Evolutionary conservation across 1,139 yeast species (phyloP).

Genomic region (Debaryomycetaceae sp.): DNA sequence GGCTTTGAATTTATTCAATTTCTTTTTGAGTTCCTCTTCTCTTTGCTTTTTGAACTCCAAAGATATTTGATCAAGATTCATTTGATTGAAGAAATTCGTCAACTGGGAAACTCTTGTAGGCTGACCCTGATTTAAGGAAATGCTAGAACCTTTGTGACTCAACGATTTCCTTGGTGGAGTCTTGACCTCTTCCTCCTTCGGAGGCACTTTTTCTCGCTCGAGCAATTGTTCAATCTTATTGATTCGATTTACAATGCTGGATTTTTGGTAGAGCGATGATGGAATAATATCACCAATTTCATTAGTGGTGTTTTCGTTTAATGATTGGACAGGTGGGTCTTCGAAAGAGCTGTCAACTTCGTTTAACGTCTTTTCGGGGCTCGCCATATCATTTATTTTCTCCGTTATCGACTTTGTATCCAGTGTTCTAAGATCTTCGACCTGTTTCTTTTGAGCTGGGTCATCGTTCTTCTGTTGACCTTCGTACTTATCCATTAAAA

Average conservation of each 20-base stretch:
- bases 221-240: slow-evolving; percentile 26
- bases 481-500: slow-evolving; percentile 54
- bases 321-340: background rate
- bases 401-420: slow-evolving; percentile 6
- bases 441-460: slow-evolving; percentile 9
- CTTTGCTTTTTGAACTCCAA: slow-evolving; percentile 85
- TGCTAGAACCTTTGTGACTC: slow-evolving; percentile 13
- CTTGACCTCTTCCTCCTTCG: slow-evolving; percentile 1
- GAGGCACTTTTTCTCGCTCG: slow-evolving; percentile 8
- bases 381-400: slow-evolving; percentile 2
- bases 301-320: slow-evolving; percentile 11
- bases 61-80: slow-evolving; percentile 79
- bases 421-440: slow-evolving; percentile 9
- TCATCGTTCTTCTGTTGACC: slow-evolving; percentile 18
- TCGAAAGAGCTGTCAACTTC: background rate
- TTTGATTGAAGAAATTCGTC: slow-evolving; percentile 67
- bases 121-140: slow-evolving; percentile 12
- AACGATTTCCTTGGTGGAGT: slow-evolving; percentile 3
- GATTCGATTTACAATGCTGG: slow-evolving; percentile 23
- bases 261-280: slow-evolving; percentile 17
- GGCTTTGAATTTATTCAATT: slow-evolving; percentile 67
- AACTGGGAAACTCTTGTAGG: slow-evolving; percentile 52
- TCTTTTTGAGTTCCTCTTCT: slow-evolving; percentile 65
- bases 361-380: slow-evolving; percentile 2
- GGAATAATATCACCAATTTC: slow-evolving; percentile 24